Conservation (phyloP, 352 stramenopile species). For the Globisporangium megalacanthum region DNA sequence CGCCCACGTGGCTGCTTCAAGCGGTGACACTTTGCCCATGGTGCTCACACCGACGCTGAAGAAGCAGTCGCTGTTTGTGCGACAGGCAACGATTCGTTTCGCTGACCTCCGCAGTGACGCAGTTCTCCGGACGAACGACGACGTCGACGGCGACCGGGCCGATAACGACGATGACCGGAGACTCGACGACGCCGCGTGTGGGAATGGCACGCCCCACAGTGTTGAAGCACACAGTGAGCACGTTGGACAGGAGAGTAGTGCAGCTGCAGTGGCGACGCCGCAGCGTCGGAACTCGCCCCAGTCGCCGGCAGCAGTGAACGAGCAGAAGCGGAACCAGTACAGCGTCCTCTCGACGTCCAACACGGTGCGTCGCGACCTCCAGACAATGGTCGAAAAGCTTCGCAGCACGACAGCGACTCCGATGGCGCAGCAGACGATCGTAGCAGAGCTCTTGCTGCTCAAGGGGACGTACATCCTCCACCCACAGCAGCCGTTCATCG, state of each 20-base stretch:
- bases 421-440: constrained; percentile 38
- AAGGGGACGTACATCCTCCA: constrained; percentile 75
- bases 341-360: not conserved
- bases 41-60: not conserved
- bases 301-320: not conserved
- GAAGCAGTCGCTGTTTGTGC: not conserved
- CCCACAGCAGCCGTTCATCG: constrained; percentile 55
- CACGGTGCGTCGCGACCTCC: constrained; percentile 14
- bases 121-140: not conserved
- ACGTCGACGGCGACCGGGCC: no score
- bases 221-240: not conserved
- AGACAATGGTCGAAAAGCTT: constrained; percentile 33
- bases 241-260: not conserved
- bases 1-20: not conserved
- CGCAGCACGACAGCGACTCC: constrained; percentile 39
- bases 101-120: constrained; percentile 1
- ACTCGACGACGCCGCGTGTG: not conserved
- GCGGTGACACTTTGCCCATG: not conserved
- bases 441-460: constrained; percentile 48
- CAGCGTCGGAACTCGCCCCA: not conserved
- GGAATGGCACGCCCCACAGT: not conserved
- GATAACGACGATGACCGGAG: not conserved
- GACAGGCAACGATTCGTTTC: constrained; percentile 4
- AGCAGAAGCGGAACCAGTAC: not conserved
- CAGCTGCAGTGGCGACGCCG: not conserved